Evolutionary conservation across 306 rosid genomes (phyloP), one percentile per base, ranked within the genome.

Genomic region (Dalbergia cochinchinensis): DNA sequence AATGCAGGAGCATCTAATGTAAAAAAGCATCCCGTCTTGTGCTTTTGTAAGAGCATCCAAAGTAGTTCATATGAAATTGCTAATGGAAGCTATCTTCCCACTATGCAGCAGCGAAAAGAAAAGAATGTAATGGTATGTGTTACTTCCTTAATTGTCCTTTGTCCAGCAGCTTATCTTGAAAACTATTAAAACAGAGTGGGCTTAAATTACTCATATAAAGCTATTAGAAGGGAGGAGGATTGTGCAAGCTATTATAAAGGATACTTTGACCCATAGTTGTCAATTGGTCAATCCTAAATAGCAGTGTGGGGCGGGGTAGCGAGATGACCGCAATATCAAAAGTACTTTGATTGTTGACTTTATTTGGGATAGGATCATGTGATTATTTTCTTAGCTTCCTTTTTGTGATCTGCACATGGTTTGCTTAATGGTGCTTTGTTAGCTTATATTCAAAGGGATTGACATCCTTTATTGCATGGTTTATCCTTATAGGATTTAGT

Each of bases 81-180:
- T 65, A 89, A 88, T 55, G 96, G 91, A 75, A 95, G 99, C 87
- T 92, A 90, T 54, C 83, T 88, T 65, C 94, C 94, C 55, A 60
- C 84, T 39, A 18, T 74, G 16, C 78, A 82, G 1, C 79, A 80
- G 67, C 45, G 74, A 37, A 80, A 83, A 73, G 93, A 81, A 67
- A 91, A 66, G 41, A 85, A 83, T 45, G 48, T 54, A 5, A 68
- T 84, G 91, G 97, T 92, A 86, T 75, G 8, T 54, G 11, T 58
- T 68, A 19, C 18, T 79, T 54, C 68, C 47, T 13, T 58, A 8
- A 18, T 33, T 51, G 10, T 48, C 37, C 41, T 13, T 33, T 42
- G 33, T 35, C n/a, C 2, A 16, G 15, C 22, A 16, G 3, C 9
- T 31, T 68, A 20, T 74, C 50, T 22, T 6, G 15, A 20, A 8